phyloP scores from a whole-genome alignment of 768 basidiomycete genomes.

The Crucibulum laeve region DNA sequence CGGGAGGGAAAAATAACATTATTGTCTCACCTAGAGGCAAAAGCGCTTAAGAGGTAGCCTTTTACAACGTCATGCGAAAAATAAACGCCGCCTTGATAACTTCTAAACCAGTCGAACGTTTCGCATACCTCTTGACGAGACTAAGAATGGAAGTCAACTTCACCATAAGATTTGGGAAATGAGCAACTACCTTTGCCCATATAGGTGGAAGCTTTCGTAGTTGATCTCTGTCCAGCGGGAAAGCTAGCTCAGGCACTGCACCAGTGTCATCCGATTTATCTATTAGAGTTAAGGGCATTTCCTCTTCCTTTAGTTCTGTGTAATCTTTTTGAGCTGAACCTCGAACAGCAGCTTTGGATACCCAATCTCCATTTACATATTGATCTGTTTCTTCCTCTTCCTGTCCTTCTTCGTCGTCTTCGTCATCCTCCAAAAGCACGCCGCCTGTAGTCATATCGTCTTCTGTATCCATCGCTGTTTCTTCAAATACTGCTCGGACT shows the following conservation, averaged over 20 bases:
- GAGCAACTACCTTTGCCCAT: constrained; percentile 33
- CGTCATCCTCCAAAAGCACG: no score
- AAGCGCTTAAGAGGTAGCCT: constrained; percentile 75
- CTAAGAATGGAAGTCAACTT: constrained; percentile 28
- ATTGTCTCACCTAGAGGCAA: constrained; percentile 54
- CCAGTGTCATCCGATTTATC: constrained; percentile 5
- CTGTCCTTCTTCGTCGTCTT: no score
- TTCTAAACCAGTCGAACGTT: constrained; percentile 67
- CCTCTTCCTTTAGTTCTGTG: no score
- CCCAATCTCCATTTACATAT: no score
- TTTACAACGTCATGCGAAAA: constrained; percentile 52
- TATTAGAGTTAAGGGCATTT: no score
- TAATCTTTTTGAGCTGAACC: no score
- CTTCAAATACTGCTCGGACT: no score
- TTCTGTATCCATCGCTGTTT: no score
- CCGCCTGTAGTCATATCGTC: no score
- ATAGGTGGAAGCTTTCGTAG: constrained; percentile 31
- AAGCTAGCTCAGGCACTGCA: constrained; percentile 2
- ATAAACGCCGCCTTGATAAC: constrained; percentile 82
- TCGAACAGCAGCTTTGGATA: no score
- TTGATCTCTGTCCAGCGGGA: constrained; percentile 11
- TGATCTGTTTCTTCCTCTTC: no score
- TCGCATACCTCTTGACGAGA: constrained; percentile 86
- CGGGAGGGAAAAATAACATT: not conserved
- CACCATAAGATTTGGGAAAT: not conserved